These are phyloP conservation scores for Malus hybrid DNA, from an alignment of 331 rosid genomes.

Conservation along the genomic window DNA sequence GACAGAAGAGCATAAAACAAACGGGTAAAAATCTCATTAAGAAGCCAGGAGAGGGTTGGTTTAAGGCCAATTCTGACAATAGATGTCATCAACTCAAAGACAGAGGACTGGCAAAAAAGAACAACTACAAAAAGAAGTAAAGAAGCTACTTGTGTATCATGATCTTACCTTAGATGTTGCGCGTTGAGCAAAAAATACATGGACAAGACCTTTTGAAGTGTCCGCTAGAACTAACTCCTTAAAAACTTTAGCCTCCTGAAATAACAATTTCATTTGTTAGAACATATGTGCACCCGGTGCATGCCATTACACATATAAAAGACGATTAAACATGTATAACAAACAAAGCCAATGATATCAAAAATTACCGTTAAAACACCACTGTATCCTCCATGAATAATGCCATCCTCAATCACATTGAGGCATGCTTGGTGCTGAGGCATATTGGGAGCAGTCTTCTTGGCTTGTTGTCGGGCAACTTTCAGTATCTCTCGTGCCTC, in stretches of 20 bases:
- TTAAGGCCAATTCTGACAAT: background rate
- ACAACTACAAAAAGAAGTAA: background rate
- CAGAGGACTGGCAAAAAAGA: background rate
- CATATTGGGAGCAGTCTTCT: slow-evolving; percentile 70
- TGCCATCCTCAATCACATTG: slow-evolving; percentile 82
- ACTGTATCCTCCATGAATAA: slow-evolving; percentile 89
- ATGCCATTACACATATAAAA: background rate
- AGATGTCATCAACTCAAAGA: background rate
- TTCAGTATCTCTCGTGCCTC: slow-evolving; percentile 61
- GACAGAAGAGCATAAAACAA: background rate
- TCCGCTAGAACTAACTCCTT: slow-evolving; percentile 58
- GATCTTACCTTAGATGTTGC: slow-evolving; percentile 69
- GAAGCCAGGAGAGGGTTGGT: background rate
- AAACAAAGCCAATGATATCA: background rate
- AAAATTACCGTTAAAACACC: slow-evolving; percentile 69
- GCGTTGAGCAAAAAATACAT: slow-evolving; percentile 86
- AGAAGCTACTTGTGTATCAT: slow-evolving; percentile 9
- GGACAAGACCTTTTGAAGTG: slow-evolving; percentile 81
- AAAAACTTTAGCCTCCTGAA: slow-evolving; percentile 79
- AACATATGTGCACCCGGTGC: background rate
- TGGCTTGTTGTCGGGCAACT: slow-evolving; percentile 63
- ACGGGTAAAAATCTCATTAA: background rate
- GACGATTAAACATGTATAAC: background rate
- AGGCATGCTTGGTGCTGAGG: slow-evolving; percentile 93
- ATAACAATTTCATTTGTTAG: slow-evolving; percentile 25